Evolutionary conservation across 768 basidiomycete genomes (phyloP), one percentile per base, ranked within the genome.

Genomic region (Termitomyces sp.): DNA sequence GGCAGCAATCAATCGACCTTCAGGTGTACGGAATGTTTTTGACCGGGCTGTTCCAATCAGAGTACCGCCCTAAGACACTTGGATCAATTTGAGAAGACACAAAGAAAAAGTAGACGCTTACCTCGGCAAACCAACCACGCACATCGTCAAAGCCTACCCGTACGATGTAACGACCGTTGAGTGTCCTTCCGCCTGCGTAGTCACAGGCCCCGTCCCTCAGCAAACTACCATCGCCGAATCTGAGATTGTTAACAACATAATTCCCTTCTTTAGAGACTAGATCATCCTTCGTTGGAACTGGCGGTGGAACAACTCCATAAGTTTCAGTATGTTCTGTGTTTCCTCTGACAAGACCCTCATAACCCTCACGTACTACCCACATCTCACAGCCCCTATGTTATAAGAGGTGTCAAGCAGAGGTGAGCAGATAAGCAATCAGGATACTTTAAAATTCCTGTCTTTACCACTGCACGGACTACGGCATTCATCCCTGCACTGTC

Each of bases 401-500:
- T 12, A 36, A 49, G 16, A 47, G 33, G 47, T 38, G 46, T 50
- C 49, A 54, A 59, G 45, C 42, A 22, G 33, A 24, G 10, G 28
- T 40, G n/a, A 20, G 38, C 24, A 44, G 54, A 28, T 32, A 48
- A 38, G 10, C 22, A 47, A 52, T 48, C 24, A 20, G 28, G 42
- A 63, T 68, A 94, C 94, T 88, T 88, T 61, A 94, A 79, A 63
- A 99, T 97, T 35, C 88, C 94, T 63, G 86, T 86, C 74, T 94
- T 94, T 62, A 98, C 96, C 47, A 94, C 88, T 0, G 94, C 82
- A 64, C 97, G 90, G 53, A 99, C 96, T 56, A 86, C 92, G 33
- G 94, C 93, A 69, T 96, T 95, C 92, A 94, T 93, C 66, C 97
- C 97, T 53, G 97, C 95, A 74, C 91, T 93, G 79, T 99, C 97